A percentile compares a stretch with the other conserved stretches of the same genome.
Conservation (phyloP, 352 stramenopile species). For the Achlya hypogyna region DNA sequence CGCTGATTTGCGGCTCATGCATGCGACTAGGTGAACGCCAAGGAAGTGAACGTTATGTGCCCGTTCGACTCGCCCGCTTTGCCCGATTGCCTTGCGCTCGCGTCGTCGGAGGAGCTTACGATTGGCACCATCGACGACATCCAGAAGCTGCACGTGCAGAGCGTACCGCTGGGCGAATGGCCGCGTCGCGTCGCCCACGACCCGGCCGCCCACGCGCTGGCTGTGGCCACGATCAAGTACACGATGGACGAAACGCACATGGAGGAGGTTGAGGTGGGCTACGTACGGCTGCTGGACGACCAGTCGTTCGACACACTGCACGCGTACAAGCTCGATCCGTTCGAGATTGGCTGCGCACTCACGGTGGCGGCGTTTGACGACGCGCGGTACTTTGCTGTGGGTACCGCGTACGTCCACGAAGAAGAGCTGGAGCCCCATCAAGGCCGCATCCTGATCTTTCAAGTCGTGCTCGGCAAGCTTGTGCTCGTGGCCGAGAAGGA, state of each 20-base stretch:
- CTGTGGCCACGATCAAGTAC: constrained; percentile 75
- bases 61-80: constrained; percentile 88
- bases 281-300: constrained; percentile 94
- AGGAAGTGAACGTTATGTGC: constrained; percentile 90
- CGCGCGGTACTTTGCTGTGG: constrained; percentile 77
- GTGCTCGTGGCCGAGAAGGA: constrained; percentile 88
- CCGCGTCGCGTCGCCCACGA: constrained; percentile 88
- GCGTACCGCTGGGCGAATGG: constrained; percentile 90
- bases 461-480: constrained; percentile 76
- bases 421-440: constrained; percentile 94
- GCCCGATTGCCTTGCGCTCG: constrained; percentile 92
- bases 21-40: constrained; percentile 47
- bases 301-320: constrained; percentile 92
- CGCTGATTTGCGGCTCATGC: background rate
- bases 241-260: constrained; percentile 61
- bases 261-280: constrained; percentile 82
- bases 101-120: constrained; percentile 90
- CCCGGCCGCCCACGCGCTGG: constrained; percentile 64
- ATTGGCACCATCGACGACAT: constrained; percentile 98
- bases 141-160: constrained; percentile 98
- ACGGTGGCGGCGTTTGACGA: constrained; percentile 61
- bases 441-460: constrained; percentile 91
- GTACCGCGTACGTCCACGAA: constrained; percentile 88
- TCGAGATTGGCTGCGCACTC: constrained; percentile 82
- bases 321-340: constrained; percentile 79